Percentiles rank a stretch among this genome's conserved stretches.
phyloP scores from a whole-genome alignment of 2,329 filamentous ascomycete species.

The Rutstroemia sp. region DNA sequence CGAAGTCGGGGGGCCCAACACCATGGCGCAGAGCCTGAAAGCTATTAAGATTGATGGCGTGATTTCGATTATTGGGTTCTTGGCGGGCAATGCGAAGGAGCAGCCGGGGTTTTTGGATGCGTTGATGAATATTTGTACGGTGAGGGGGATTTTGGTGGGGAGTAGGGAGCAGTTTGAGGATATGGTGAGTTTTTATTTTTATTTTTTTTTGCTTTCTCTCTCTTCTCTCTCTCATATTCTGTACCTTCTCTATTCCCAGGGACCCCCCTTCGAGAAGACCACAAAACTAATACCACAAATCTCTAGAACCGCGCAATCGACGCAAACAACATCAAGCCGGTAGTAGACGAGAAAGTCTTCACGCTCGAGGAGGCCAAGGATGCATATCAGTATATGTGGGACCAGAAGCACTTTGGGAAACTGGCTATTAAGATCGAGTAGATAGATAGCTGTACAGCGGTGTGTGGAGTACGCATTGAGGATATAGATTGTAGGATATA shows the following conservation, averaged over 20 bases:
- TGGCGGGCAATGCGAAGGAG: slow-evolving; percentile 25
- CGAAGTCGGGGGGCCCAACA: slow-evolving; percentile 35
- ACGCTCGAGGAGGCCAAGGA: slow-evolving; percentile 36
- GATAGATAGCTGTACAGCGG: no score
- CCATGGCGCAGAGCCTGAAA: slow-evolving; percentile 34
- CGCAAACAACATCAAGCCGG: slow-evolving; percentile 37
- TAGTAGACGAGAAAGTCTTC: slow-evolving; percentile 41
- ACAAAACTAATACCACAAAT: no score
- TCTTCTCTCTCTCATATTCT: neutral
- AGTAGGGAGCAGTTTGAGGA: slow-evolving; percentile 43
- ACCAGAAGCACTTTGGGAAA: slow-evolving; percentile 32
- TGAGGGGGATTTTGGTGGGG: slow-evolving; percentile 41
- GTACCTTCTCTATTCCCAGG: neutral
- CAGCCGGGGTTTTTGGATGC: slow-evolving; percentile 28
- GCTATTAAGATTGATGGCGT: slow-evolving; percentile 36
- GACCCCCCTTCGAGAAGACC: no score
- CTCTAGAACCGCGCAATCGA: slow-evolving; percentile 37
- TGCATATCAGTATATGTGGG: slow-evolving; percentile 44
- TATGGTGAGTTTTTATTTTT: slow-evolving; percentile 28
- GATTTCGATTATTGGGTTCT: slow-evolving; percentile 34
- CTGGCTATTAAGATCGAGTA: slow-evolving; percentile 8
- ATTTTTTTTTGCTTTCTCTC: neutral
- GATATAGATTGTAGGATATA: no score
- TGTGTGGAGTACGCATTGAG: no score
- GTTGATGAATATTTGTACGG: slow-evolving; percentile 33